phyloP scores from a whole-genome alignment of 1,284 basidiomycete genomes.

The Termitomyces sp. region DNA sequence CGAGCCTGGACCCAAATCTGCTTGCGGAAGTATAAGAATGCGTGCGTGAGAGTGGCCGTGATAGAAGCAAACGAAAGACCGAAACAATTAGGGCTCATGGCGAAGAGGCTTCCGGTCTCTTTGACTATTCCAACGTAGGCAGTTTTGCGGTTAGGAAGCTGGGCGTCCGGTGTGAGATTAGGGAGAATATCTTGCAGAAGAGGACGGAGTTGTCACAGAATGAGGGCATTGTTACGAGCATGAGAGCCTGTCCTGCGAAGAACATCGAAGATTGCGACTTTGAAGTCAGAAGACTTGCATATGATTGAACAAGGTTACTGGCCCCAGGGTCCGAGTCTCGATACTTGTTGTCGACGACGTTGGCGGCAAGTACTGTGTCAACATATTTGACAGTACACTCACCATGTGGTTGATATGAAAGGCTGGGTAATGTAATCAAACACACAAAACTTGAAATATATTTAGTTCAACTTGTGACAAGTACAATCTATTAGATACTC shows the following conservation, averaged over 20 bases:
- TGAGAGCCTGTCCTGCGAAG: constrained; percentile 32
- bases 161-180: constrained; percentile 32
- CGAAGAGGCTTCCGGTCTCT: constrained; percentile 69
- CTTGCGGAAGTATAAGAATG: constrained; percentile 77
- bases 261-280: constrained; percentile 78
- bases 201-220: constrained; percentile 74
- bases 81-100: constrained; percentile 69
- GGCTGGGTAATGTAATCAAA: too few relatives aligned
- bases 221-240: constrained; percentile 48
- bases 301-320: constrained; percentile 16
- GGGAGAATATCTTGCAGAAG: constrained; percentile 62
- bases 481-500: background rate
- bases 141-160: constrained; percentile 45
- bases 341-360: too few relatives aligned
- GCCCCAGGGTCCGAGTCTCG: too few relatives aligned
- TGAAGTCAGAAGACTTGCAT: constrained; percentile 23
- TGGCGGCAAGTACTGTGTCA: too few relatives aligned
- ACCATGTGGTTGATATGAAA: too few relatives aligned
- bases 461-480: too few relatives aligned
- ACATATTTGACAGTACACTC: too few relatives aligned
- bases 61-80: constrained; percentile 60
- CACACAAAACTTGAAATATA: too few relatives aligned
- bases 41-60: constrained; percentile 67
- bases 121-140: constrained; percentile 74
- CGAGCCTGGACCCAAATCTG: constrained; percentile 67